Evolutionary conservation across 2,329 filamentous ascomycete genomes (phyloP).

Genomic region (Zalaria obscura): DNA sequence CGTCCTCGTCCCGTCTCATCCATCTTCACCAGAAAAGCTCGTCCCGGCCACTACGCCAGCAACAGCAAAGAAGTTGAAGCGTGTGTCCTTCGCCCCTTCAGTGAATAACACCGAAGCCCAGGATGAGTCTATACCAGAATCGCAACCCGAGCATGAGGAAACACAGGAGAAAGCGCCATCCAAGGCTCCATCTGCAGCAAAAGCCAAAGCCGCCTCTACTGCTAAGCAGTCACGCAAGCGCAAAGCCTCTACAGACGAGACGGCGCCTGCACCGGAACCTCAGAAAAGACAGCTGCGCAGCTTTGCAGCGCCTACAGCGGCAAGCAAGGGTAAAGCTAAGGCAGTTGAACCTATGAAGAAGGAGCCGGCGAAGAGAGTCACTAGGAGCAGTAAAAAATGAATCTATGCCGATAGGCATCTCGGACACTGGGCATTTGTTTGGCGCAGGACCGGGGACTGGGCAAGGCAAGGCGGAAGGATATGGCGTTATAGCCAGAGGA

Average conservation of each 20-base stretch:
- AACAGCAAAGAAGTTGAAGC: not conserved
- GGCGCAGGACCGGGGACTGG: no score
- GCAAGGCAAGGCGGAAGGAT: no score
- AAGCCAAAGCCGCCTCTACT: not conserved
- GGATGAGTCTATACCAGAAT: not conserved
- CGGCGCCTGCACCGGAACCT: conserved; percentile 10
- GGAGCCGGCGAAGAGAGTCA: conserved; percentile 3
- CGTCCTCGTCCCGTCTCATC: not conserved
- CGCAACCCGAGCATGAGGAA: not conserved
- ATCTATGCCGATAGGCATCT: no score
- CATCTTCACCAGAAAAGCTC: not conserved
- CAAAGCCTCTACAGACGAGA: conserved; percentile 10
- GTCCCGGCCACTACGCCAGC: not conserved
- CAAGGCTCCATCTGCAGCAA: not conserved
- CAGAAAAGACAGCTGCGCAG: conserved; percentile 15
- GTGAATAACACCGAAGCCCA: not conserved
- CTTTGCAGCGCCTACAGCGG: conserved; percentile 22
- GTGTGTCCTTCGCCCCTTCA: not conserved
- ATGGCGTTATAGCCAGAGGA: no score
- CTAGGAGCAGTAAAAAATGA: not conserved
- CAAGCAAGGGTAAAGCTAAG: conserved; percentile 16
- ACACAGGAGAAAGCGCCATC: not conserved
- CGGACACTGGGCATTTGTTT: no score
- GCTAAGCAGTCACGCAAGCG: conserved; percentile 13
- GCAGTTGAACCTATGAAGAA: not conserved